Base-by-base conservation (phyloP, 106 monocot genomes). In the Agapanthus africanus region DNA sequence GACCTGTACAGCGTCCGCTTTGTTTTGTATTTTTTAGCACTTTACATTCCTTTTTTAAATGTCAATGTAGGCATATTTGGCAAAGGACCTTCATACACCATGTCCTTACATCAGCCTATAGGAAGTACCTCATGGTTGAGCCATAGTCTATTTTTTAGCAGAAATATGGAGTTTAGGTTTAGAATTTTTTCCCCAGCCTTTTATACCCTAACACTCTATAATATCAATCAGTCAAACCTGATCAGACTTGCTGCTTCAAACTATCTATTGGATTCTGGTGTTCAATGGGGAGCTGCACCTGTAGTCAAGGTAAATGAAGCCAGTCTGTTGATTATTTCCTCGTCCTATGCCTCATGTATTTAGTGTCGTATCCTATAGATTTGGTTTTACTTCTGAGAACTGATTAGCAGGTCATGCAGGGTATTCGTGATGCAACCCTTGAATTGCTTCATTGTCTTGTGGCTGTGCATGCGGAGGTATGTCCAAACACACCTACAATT, bases 281-380 rank as follows among this genome's bases (percentile, higher is more conserved):
- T 90, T 75, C 90, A 93, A 42, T 99, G 99, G 99, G 99, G 99
- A 72, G 74, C 70, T 52, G 93, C 90, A 77, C 89, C 99, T 77
- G 57, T 71, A 22, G 90, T 99, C 7, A 99, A 99, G 92, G 93
- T 99, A 81, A 57, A 36, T 22, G 31, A 59, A 22, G 11, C 59
- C 22, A 36, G 42, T 59, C 8, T 11, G 19, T 46, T 62, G 31
- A 11, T 70, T 70, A 49, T 42, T 36, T 33, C 7, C 15, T 30
- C 56, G 10, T 16, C 30, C 1, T 56, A n/a, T n/a, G 11, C 0
- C 28, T 2, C 47, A 49, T 49, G 15, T 49, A 0, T 49, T 49
- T 18, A 49, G 4, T 30, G 6, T 61, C 18, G 7, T 35, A 36
- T 61, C 19, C 2, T 7, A 19, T 32, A 31, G 4, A 30, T 32